Conservation (phyloP, 768 basidiomycete species). For the Boletus sensibilis region DNA sequence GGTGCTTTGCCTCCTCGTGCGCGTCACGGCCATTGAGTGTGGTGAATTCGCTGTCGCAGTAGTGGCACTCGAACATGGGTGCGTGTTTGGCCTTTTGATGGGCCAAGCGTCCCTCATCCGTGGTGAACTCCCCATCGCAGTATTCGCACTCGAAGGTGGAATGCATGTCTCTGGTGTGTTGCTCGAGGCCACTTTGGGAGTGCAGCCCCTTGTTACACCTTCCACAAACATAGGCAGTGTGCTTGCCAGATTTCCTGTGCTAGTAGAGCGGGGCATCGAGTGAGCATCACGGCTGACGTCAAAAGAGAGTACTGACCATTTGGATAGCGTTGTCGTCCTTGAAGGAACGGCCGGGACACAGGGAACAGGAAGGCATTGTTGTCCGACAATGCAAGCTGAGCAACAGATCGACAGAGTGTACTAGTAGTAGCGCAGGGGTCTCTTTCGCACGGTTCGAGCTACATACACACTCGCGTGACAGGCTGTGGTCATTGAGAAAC, state of each 20-base stretch:
- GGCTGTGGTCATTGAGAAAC: too few species aligned
- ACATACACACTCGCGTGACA: too few species aligned
- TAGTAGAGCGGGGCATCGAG: neutral
- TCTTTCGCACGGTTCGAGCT: conserved; percentile 17
- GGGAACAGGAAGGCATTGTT: conserved; percentile 19
- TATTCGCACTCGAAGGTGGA: conserved; percentile 11
- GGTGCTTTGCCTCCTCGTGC: too few species aligned
- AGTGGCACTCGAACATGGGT: conserved; percentile 7
- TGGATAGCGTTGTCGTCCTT: conserved; percentile 1
- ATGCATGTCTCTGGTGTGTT: conserved; percentile 17
- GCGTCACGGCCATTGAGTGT: too few species aligned
- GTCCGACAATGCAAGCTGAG: neutral
- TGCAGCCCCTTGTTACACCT: conserved; percentile 5
- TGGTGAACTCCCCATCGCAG: conserved; percentile 13
- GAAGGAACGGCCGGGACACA: conserved; percentile 23
- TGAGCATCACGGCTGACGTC: neutral
- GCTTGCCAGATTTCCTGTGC: conserved; percentile 14
- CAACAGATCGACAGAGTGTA: neutral
- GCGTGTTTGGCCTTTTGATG: conserved; percentile 17
- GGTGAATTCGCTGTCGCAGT: neutral
- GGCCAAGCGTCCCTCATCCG: neutral
- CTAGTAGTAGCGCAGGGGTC: too few species aligned
- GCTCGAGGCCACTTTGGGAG: conserved; percentile 13
- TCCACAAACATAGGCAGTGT: conserved; percentile 6
- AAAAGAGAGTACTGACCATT: conserved; percentile 14